phyloP scores from a whole-genome alignment of 2,329 filamentous ascomycete species.

The Aureobasidium melanogenum region DNA sequence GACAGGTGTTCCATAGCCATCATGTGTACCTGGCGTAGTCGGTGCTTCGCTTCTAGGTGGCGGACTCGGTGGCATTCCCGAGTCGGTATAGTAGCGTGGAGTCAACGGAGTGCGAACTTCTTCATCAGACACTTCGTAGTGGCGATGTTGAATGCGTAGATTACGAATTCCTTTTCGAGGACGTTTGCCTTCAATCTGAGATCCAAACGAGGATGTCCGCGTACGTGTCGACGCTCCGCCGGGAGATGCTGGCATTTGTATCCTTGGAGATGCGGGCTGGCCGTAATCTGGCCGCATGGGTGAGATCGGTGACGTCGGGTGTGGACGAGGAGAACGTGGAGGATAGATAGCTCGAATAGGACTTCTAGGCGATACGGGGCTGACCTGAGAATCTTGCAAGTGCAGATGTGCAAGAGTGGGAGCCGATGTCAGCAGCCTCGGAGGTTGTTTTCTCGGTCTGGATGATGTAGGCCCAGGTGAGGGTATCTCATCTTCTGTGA shows the following conservation, averaged over 20 bases:
- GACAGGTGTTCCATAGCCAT: neutral
- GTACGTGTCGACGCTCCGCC: constrained; percentile 8
- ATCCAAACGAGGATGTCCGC: constrained; percentile 29
- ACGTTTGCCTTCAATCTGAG: constrained; percentile 20
- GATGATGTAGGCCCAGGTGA: neutral
- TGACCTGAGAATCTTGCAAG: constrained; percentile 26
- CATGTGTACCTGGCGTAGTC: constrained; percentile 24
- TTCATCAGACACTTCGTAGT: constrained; percentile 32
- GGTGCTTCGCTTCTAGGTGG: constrained; percentile 30
- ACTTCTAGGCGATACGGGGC: constrained; percentile 26
- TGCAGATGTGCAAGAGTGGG: constrained; percentile 21
- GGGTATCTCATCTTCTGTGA: constrained; percentile 9
- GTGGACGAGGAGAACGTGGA: constrained; percentile 22
- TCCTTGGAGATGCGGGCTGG: constrained; percentile 9
- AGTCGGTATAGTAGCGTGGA: constrained; percentile 44
- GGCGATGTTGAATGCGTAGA: constrained; percentile 34
- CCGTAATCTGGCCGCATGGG: constrained; percentile 21
- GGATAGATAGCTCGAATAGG: constrained; percentile 42
- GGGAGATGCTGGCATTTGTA: neutral
- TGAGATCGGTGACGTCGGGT: constrained; percentile 18
- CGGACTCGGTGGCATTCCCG: constrained; percentile 46
- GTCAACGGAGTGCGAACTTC: constrained; percentile 46
- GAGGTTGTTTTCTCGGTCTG: constrained; percentile 14
- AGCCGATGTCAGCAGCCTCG: constrained; percentile 20
- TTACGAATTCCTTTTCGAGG: constrained; percentile 38